These are phyloP conservation scores for Phaffia rhodozyma DNA, from an alignment of 1,284 basidiomycete genomes.

Conservation along the genomic window DNA sequence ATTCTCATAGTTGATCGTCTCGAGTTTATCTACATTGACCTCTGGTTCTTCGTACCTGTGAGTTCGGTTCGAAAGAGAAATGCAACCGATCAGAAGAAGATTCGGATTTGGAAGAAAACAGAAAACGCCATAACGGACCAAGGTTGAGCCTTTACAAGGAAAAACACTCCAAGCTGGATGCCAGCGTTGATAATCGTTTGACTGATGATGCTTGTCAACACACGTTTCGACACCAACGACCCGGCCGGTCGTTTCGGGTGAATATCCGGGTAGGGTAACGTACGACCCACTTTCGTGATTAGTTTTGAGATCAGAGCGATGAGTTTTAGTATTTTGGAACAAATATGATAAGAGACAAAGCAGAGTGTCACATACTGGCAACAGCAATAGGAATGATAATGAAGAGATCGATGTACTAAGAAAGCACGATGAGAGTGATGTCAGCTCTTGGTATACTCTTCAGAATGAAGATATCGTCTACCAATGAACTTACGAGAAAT, in stretches of 20 bases:
- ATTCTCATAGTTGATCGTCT: conserved; percentile 90
- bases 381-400: conserved; percentile 95
- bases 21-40: conserved; percentile 58
- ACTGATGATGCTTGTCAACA: conserved; percentile 83
- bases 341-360: neutral
- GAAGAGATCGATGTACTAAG: conserved; percentile 94
- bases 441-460: conserved; percentile 13
- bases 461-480: conserved; percentile 10
- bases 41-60: conserved; percentile 45
- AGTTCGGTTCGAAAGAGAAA: neutral
- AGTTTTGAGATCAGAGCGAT: neutral
- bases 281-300: conserved; percentile 66
- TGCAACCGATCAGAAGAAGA: neutral
- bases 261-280: conserved; percentile 74
- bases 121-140: conserved; percentile 46
- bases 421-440: conserved; percentile 11
- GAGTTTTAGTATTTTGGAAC: neutral
- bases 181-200: conserved; percentile 79
- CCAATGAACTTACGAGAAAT: conserved; percentile 38
- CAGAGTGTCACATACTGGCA: conserved; percentile 54
- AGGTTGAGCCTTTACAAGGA: conserved; percentile 71
- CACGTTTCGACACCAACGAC: conserved; percentile 90
- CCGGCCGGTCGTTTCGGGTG: conserved; percentile 88
- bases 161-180: conserved; percentile 75
- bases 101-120: neutral